These are phyloP conservation scores for Starmerella riodocensis DNA, from an alignment of 805 yeast genomes.

Conservation along the genomic window DNA sequence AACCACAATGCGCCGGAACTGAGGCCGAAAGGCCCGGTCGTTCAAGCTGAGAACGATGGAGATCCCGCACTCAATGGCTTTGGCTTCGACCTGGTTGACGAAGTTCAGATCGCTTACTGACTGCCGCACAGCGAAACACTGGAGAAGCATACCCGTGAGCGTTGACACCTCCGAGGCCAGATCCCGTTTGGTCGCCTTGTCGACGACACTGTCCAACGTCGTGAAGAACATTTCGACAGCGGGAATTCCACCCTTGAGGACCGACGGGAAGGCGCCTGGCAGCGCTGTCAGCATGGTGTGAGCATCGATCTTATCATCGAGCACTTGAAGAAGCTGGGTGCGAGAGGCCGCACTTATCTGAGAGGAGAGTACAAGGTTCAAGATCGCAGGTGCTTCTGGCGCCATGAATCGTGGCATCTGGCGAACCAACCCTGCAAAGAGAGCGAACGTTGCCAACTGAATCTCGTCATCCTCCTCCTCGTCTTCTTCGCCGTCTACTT, in stretches of 20 bases:
- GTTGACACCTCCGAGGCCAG: conserved; percentile 57
- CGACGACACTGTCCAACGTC: conserved; percentile 52
- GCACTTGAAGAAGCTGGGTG: conserved; percentile 35
- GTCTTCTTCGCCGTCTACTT: conserved; percentile 21
- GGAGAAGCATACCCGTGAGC: conserved; percentile 56
- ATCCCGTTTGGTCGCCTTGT: conserved; percentile 54
- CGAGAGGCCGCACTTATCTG: conserved; percentile 47
- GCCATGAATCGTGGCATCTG: conserved; percentile 76
- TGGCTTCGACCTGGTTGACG: conserved; percentile 64
- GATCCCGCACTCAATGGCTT: conserved; percentile 60
- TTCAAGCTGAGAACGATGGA: conserved; percentile 76
- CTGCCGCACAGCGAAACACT: conserved; percentile 49
- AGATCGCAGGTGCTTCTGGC: conserved; percentile 50
- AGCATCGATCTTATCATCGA: conserved; percentile 56
- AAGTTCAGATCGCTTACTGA: conserved; percentile 3
- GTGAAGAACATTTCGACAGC: conserved; percentile 61
- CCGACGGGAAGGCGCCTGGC: conserved; percentile 47
- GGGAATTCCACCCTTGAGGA: conserved; percentile 24
- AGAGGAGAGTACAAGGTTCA: conserved; percentile 36
- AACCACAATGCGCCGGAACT: conserved; percentile 69
- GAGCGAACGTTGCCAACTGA: conserved; percentile 49
- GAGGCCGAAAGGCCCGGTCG: conserved; percentile 85
- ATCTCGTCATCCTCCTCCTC: conserved; percentile 24
- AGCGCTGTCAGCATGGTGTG: conserved; percentile 49
- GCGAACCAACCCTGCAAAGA: conserved; percentile 62